Evolutionary conservation across 225 moss, liverwort and hornwort species (phyloP).

Genomic region (Pseudoscleropodium purum): DNA sequence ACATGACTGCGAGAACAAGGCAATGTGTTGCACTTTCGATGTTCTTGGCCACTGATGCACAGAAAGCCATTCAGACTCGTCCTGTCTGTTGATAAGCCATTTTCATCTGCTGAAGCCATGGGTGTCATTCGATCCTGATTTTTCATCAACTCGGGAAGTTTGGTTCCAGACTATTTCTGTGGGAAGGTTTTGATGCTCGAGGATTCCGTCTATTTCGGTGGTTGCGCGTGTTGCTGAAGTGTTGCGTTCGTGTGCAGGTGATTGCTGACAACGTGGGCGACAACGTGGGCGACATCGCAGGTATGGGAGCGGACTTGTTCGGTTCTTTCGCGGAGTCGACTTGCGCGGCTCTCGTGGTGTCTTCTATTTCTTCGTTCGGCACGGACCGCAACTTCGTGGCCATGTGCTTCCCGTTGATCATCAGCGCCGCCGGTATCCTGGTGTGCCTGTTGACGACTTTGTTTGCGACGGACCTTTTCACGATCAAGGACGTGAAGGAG

Average conservation of each 20-base stretch:
- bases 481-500: conserved; percentile 47
- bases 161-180: too few species aligned
- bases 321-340: conserved; percentile 93
- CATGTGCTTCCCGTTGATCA: conserved; percentile 54
- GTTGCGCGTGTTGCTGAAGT: not conserved
- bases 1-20: too few species aligned
- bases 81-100: too few species aligned
- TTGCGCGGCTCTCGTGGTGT: conserved; percentile 76
- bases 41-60: not conserved
- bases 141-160: not conserved
- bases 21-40: not conserved
- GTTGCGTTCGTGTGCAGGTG: not conserved
- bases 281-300: conserved; percentile 59
- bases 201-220: too few species aligned
- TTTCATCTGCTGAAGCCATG: not conserved
- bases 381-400: conserved; percentile 61
- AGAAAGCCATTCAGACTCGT: too few species aligned
- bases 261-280: conserved; percentile 25
- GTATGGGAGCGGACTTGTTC: conserved; percentile 51
- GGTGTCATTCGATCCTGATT: not conserved
- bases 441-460: conserved; percentile 78
- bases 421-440: conserved; percentile 42
- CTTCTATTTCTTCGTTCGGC: conserved; percentile 53
- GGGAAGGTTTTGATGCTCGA: not conserved
- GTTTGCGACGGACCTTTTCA: conserved; percentile 62